phyloP scores from a whole-genome alignment of 2,329 filamentous ascomycete genomes.

The Purpureocillium lavendulum region DNA sequence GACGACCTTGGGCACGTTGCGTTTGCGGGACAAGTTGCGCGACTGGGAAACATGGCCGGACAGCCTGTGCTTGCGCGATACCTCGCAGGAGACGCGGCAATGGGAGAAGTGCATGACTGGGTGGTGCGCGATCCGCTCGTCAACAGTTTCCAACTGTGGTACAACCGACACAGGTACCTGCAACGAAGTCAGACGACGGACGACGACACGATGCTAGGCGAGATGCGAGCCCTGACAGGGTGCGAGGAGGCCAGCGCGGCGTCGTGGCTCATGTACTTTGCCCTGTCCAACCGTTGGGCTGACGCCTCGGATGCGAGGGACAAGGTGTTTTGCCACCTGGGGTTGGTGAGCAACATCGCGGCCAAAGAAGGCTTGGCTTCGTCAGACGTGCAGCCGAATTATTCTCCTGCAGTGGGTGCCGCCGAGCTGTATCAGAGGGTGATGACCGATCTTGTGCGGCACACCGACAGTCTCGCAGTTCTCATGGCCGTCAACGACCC shows the following conservation, averaged over 20 bases:
- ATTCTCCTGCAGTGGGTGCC: background rate
- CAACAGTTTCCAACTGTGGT: slow-evolving; percentile 2
- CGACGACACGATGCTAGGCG: background rate
- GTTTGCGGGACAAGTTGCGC: background rate
- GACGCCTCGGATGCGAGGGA: slow-evolving; percentile 9
- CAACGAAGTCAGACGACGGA: background rate
- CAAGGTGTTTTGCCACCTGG: slow-evolving; percentile 9
- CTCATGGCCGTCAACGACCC: slow-evolving; percentile 13
- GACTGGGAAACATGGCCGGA: background rate
- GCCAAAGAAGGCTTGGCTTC: slow-evolving; percentile 1
- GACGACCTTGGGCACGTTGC: slow-evolving; percentile 2
- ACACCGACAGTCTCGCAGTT: slow-evolving; percentile 8
- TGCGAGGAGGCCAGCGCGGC: background rate
- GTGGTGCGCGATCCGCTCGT: background rate
- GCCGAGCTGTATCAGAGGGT: background rate
- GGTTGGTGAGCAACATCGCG: slow-evolving; percentile 7
- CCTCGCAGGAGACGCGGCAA: background rate
- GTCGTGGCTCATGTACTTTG: slow-evolving; percentile 8
- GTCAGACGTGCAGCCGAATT: background rate
- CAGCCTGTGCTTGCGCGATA: background rate
- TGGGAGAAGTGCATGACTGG: background rate
- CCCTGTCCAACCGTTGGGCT: slow-evolving; percentile 6
- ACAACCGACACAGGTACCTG: slow-evolving; percentile 1
- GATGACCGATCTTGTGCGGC: slow-evolving; percentile 4
- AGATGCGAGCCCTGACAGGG: background rate